These are phyloP conservation scores for Durotheca rogersii DNA, from an alignment of 495 filamentous ascomycete species.

Conservation along the genomic window DNA sequence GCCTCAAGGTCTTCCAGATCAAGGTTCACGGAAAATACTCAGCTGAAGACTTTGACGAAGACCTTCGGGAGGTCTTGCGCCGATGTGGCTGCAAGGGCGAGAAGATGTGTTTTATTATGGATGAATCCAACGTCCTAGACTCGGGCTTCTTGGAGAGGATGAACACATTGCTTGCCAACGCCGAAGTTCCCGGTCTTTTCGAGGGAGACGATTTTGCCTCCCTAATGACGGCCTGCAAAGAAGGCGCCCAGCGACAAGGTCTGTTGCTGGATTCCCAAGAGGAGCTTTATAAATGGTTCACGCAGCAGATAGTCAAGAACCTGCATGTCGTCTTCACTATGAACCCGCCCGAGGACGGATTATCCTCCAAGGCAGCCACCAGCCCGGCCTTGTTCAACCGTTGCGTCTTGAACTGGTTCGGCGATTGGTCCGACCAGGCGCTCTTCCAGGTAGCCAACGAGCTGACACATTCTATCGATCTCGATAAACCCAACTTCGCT, in stretches of 20 bases:
- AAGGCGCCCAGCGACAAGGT: conserved; percentile 95
- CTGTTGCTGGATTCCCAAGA: conserved; percentile 94
- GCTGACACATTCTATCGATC: conserved; percentile 90
- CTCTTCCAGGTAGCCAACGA: conserved; percentile 97
- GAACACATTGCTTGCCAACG: conserved; percentile 97
- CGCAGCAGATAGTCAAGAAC: conserved; percentile 97
- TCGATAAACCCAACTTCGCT: conserved; percentile 79
- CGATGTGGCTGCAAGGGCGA: conserved; percentile 96
- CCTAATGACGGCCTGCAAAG: conserved; percentile 97
- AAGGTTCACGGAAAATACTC: conserved; percentile 99
- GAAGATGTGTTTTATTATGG: conserved; percentile 99
- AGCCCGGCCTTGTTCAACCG: conserved; percentile 98
- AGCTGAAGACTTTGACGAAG: conserved; percentile 97
- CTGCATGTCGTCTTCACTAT: conserved; percentile 99
- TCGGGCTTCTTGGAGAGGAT: conserved; percentile 98
- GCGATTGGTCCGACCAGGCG: conserved; percentile 98
- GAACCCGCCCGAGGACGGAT: conserved; percentile 96
- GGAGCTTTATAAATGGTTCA: conserved; percentile 99
- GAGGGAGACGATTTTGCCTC: conserved; percentile 96
- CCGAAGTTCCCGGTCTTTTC: conserved; percentile 95
- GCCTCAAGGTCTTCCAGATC: conserved; percentile 97
- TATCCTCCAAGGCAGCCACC: conserved; percentile 94
- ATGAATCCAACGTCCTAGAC: conserved; percentile 96
- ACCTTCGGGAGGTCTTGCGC: conserved; percentile 88
- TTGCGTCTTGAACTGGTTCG: conserved; percentile 99